Evolutionary conservation across 179 eudicot genomes (phyloP), one percentile per base, ranked within the genome.

Genomic region (Beta lomatogona): DNA sequence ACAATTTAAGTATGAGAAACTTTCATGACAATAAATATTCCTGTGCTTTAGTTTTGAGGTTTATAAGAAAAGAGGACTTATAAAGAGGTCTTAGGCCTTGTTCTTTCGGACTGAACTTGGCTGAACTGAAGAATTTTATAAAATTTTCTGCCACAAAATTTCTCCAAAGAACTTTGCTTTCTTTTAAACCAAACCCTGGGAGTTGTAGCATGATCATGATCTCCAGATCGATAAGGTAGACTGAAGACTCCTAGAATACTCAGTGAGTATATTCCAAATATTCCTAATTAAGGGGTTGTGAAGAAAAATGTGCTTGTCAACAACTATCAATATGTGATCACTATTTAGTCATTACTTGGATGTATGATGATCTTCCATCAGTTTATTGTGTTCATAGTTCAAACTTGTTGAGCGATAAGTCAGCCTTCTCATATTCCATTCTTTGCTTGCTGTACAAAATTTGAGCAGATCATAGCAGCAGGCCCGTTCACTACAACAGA

Each of bases 401-500:
- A 70, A 76, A 77, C 77, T 76, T 16, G 55, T 65, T 8, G 55
- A 48, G 44, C 50, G 31, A 52, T 76, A 12, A 44, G 14, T 31
- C 13, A 53, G 71, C 73, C 3, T 53, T 53, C 64, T 76, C 10
- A 57, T 58, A 9, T 67, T 50, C 11, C 59, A 53, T 73, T 55
- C 70, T 41, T 77, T 65, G 45, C 73, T 9, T 85, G 65, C 79
- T 77, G 71, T 79, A 3, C 70, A 55, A n/a, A 28, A 83, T 72
- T 65, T 86, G 60, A 46, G 79, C 92, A 97, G 98, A 88, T 97
- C 77, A 83, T 97, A 79, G 99, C 99, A 75, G 91, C 95, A 71
- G 99, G 99, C 63, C 99, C 99, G 74, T 97, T 89, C 82, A 94
- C 97, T 65, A 93, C 99, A 64, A 86, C 89, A 74, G 99, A 97